Evolutionary conservation across 768 basidiomycete species (phyloP).

Genomic region (Lactifluus subvellereus): DNA sequence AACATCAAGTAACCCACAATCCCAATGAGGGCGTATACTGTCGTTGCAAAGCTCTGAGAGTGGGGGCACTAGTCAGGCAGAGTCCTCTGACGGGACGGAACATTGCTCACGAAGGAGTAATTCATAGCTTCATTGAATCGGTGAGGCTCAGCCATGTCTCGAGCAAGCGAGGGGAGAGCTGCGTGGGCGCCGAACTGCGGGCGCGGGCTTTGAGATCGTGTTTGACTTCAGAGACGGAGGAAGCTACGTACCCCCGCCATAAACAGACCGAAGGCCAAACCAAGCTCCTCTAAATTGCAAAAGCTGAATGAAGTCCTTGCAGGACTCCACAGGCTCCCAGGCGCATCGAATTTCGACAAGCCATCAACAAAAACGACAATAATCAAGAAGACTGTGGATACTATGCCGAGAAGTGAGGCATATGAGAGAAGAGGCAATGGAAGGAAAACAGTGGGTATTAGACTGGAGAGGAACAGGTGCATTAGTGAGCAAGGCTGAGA

Average conservation of each 20-base stretch:
- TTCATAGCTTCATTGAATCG: conserved; percentile 80
- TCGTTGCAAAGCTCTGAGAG: conserved; percentile 18
- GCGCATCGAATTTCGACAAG: conserved; percentile 57
- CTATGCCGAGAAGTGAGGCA: conserved; percentile 79
- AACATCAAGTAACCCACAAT: conserved; percentile 91
- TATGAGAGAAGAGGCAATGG: conserved; percentile 84
- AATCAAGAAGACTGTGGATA: conserved; percentile 72
- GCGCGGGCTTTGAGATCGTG: background rate
- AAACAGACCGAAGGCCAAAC: conserved; percentile 81
- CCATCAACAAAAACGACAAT: conserved; percentile 80
- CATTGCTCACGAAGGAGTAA: conserved; percentile 64
- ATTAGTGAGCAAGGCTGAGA: background rate
- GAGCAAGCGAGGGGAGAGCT: conserved; percentile 82
- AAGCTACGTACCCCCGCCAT: conserved; percentile 72
- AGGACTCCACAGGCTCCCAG: conserved; percentile 77
- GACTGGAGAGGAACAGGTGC: conserved; percentile 35
- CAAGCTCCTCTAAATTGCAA: conserved; percentile 50
- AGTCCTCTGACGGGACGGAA: conserved; percentile 22
- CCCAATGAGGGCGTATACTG: conserved; percentile 49
- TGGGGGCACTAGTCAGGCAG: background rate
- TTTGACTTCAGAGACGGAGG: background rate
- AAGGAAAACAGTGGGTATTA: conserved; percentile 80
- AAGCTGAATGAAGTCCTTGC: conserved; percentile 60
- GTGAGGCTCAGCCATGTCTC: conserved; percentile 82
- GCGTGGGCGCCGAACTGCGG: conserved; percentile 84